Conservation (phyloP, 108 stramenopile genomes). For the Nannochloropsis granulata region DNA sequence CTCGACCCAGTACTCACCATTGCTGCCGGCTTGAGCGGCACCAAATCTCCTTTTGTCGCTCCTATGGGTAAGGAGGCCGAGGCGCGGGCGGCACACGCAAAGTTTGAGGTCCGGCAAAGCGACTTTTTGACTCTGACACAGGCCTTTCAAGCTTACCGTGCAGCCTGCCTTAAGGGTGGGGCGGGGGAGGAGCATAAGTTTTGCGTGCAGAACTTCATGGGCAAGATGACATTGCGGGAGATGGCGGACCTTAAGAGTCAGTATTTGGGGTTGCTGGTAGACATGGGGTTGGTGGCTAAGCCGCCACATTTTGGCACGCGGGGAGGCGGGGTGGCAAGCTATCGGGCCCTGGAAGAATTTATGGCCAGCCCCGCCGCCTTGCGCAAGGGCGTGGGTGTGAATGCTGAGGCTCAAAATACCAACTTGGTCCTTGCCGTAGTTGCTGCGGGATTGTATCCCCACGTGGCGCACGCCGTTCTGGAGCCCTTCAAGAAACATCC, state of each 20-base stretch:
- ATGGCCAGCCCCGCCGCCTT: neutral
- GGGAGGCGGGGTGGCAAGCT: neutral
- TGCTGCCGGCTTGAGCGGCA: slow-evolving; percentile 53
- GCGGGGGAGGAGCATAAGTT: slow-evolving; percentile 41
- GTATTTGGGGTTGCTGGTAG: slow-evolving; percentile 52
- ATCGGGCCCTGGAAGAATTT: neutral
- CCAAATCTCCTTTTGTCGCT: slow-evolving; percentile 54
- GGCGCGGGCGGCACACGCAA: slow-evolving; percentile 54
- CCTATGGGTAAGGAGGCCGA: slow-evolving; percentile 45
- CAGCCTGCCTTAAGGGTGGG: neutral
- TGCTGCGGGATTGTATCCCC: slow-evolving; percentile 81
- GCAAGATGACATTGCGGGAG: slow-evolving; percentile 47
- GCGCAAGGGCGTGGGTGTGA: neutral
- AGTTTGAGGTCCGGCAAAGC: slow-evolving; percentile 48
- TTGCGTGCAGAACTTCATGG: slow-evolving; percentile 55
- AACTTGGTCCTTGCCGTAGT: slow-evolving; percentile 65
- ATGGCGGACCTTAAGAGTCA: slow-evolving; percentile 57
- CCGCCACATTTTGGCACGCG: neutral
- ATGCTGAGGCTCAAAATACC: neutral
- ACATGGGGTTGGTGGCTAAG: slow-evolving; percentile 50
- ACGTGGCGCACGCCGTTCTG: slow-evolving; percentile 39
- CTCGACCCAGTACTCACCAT: slow-evolving; percentile 65
- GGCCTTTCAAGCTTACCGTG: slow-evolving; percentile 50
- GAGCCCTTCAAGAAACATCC: neutral
- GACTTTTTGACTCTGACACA: slow-evolving; percentile 74